Conservation (phyloP, 139 green algal species). For the Coelastrella sp. region DNA sequence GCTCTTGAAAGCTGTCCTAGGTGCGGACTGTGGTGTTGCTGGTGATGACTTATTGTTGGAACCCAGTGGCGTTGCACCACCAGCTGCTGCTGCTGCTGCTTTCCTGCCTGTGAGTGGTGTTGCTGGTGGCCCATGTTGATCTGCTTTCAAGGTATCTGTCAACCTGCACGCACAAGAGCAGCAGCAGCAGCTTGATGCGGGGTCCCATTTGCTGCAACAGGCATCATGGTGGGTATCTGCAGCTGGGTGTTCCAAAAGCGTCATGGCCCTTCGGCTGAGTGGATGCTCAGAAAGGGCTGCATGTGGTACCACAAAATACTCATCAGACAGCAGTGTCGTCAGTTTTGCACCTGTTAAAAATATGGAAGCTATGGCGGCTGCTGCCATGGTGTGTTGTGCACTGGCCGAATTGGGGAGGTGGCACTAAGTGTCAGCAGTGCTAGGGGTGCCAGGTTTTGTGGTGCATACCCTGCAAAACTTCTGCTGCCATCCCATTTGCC, state of each 20-base stretch:
- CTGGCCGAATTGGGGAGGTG: too few species aligned
- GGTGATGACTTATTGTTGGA: constrained; percentile 23
- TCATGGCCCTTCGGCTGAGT: too few species aligned
- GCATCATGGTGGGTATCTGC: too few species aligned
- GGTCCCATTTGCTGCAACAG: too few species aligned
- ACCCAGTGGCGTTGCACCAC: not conserved
- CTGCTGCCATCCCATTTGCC: not conserved
- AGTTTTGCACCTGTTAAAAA: not conserved
- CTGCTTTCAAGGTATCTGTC: not conserved
- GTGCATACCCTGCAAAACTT: not conserved
- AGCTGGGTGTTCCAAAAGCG: too few species aligned
- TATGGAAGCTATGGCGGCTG: not conserved
- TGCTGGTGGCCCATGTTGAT: not conserved
- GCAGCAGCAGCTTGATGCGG: too few species aligned
- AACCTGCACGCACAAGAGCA: constrained; percentile 2
- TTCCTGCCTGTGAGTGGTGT: constrained; percentile 27
- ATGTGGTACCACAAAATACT: too few species aligned
- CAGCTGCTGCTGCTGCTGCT: constrained; percentile 15
- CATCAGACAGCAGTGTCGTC: too few species aligned
- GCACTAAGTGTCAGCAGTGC: too few species aligned
- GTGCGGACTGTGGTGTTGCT: constrained; percentile 38
- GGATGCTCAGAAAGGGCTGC: too few species aligned
- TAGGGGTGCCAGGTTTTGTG: too few species aligned
- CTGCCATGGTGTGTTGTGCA: constrained; percentile 7
- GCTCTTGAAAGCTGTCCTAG: constrained; percentile 44